Conservation (phyloP, 2,329 filamentous ascomycete species). For the Aspergillus niger region DNA sequence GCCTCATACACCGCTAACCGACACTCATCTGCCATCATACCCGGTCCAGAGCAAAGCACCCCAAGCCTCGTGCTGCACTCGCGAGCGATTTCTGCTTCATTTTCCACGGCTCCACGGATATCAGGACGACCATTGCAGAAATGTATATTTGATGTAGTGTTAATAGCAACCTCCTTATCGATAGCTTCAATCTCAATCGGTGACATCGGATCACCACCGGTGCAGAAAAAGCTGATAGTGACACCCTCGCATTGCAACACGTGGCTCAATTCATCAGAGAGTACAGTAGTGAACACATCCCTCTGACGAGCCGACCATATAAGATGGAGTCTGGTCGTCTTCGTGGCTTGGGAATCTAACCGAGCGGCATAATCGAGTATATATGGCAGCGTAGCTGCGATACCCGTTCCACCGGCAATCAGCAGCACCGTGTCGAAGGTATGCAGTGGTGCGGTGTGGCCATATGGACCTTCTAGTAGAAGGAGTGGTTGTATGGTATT, state of each 20-base stretch:
- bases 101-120: too few relatives aligned
- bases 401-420: slow-evolving; percentile 35
- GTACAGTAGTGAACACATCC: slow-evolving; percentile 15
- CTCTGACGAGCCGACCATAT: slow-evolving; percentile 28
- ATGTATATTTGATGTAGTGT: too few relatives aligned
- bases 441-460: slow-evolving; percentile 39
- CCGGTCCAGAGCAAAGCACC: neutral
- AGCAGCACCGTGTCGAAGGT: slow-evolving; percentile 53
- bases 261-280: too few relatives aligned
- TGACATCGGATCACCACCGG: too few relatives aligned
- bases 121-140: too few relatives aligned
- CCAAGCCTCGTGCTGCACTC: neutral
- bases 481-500: slow-evolving; percentile 37
- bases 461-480: slow-evolving; percentile 51
- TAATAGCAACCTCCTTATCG: too few relatives aligned
- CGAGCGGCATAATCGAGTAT: slow-evolving; percentile 26
- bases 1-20: neutral
- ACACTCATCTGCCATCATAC: neutral
- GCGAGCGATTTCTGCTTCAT: neutral
- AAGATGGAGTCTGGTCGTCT: slow-evolving; percentile 8
- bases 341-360: neutral
- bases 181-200: too few relatives aligned
- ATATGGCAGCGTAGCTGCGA: slow-evolving; percentile 42
- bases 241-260: too few relatives aligned
- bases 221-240: too few relatives aligned